Percentiles rank a stretch among this genome's conserved stretches.
These are phyloP conservation scores for Venturiaceae sp. DNA, from an alignment of 2,329 filamentous ascomycete genomes.

Conservation along the genomic window DNA sequence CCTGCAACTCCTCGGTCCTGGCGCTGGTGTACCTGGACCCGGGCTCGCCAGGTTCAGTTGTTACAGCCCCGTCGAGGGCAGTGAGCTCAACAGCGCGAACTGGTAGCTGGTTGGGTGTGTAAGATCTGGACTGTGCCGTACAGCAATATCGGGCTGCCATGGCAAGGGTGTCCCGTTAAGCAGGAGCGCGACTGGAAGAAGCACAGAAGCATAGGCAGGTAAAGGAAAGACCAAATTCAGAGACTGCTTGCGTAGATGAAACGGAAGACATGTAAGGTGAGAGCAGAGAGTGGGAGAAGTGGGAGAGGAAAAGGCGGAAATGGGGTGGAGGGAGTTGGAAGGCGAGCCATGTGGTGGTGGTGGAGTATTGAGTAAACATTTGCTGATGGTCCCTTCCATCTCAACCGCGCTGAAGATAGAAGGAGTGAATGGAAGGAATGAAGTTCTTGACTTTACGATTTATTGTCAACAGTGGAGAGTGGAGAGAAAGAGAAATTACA, in stretches of 20 bases:
- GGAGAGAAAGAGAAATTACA: too few relatives aligned
- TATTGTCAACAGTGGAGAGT: too few relatives aligned
- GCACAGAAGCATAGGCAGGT: not conserved
- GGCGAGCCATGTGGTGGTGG: not conserved
- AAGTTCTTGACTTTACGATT: too few relatives aligned
- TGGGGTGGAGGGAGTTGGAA: not conserved
- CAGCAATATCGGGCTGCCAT: not conserved
- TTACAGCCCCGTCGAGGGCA: not conserved
- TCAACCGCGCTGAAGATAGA: not conserved
- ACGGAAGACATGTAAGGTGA: slow-evolving; percentile 1
- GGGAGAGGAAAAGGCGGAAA: not conserved
- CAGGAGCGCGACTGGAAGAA: not conserved
- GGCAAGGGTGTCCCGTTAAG: not conserved
- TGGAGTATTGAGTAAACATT: not conserved
- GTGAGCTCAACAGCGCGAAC: not conserved
- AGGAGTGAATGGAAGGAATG: not conserved
- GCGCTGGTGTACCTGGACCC: slow-evolving; percentile 6
- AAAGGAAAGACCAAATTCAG: not conserved
- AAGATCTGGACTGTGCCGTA: not conserved
- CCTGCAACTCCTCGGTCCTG: slow-evolving; percentile 8
- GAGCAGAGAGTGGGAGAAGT: not conserved
- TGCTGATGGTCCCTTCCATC: not conserved
- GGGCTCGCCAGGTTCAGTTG: not conserved
- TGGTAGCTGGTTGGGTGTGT: not conserved
- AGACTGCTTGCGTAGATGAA: not conserved